Percentiles rank a stretch among this genome's conserved stretches.
Conservation (phyloP, 805 yeast genomes). For the Candida sphagnicola region DNA sequence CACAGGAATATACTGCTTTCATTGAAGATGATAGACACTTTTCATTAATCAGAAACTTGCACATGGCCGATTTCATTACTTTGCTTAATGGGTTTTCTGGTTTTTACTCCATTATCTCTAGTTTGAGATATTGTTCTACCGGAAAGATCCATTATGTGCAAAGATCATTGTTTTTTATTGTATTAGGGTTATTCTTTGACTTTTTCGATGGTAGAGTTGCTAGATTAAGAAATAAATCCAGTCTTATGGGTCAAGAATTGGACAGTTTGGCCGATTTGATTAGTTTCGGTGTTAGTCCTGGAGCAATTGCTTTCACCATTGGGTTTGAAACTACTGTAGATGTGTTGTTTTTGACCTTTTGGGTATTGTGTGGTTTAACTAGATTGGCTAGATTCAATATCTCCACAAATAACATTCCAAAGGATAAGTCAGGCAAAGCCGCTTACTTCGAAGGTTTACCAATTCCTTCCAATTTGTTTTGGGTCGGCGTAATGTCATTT, state of each 20-base stretch:
- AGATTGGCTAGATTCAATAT: slow-evolving; percentile 95
- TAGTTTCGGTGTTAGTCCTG: slow-evolving; percentile 95
- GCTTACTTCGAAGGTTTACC: slow-evolving; percentile 96
- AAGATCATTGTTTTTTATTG: slow-evolving; percentile 84
- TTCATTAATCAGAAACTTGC: slow-evolving; percentile 79
- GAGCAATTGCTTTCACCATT: slow-evolving; percentile 84
- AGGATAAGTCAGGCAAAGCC: slow-evolving; percentile 81
- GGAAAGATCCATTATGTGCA: slow-evolving; percentile 67
- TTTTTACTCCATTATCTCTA: slow-evolving; percentile 82
- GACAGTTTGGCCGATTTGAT: slow-evolving; percentile 95
- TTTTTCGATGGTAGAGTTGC: slow-evolving; percentile 98
- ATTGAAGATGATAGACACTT: slow-evolving; percentile 82
- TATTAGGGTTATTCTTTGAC: slow-evolving; percentile 92
- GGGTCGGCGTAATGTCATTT: slow-evolving; percentile 70
- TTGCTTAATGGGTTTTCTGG: slow-evolving; percentile 93
- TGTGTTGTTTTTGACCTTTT: slow-evolving; percentile 68
- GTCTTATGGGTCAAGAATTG: slow-evolving; percentile 94
- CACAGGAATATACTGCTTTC: slow-evolving; percentile 71
- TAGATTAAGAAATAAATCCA: slow-evolving; percentile 84
- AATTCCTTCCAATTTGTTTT: slow-evolving; percentile 78
- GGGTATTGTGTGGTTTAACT: slow-evolving; percentile 90
- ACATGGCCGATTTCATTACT: slow-evolving; percentile 95
- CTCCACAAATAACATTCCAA: slow-evolving; percentile 88
- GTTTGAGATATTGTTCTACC: slow-evolving; percentile 75
- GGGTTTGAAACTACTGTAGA: slow-evolving; percentile 87